Percentiles rank a stretch among this genome's conserved stretches.
phyloP scores from a whole-genome alignment of 176 grass and related monocot genomes.

The maize (Zea mays) region Zm-B73-REFERENCE-NAM-5.0 NC_050101.1:159647501-159648000 shows the following conservation, averaged over 20 bases:
- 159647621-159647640: slow-evolving; percentile 84
- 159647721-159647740: slow-evolving; percentile 79
- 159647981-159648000: slow-evolving; percentile 85
- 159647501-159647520: neutral
- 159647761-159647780: slow-evolving; percentile 70
- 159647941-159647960: slow-evolving; percentile 69
- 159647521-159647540: neutral
- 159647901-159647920: slow-evolving; percentile 55
- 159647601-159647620: slow-evolving; percentile 77
- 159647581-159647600: slow-evolving; percentile 76
- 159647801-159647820: slow-evolving; percentile 88
- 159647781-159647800: slow-evolving; percentile 75
- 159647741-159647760: slow-evolving; percentile 61
- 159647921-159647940: slow-evolving; percentile 77
- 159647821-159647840: slow-evolving; percentile 84
- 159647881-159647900: slow-evolving; percentile 38
- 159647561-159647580: slow-evolving; percentile 97
- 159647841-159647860: slow-evolving; percentile 64
- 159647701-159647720: slow-evolving; percentile 61
- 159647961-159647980: slow-evolving; percentile 78
- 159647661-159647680: slow-evolving; percentile 84
- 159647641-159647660: slow-evolving; percentile 96
- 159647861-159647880: slow-evolving; percentile 41
- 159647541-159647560: slow-evolving; percentile 69
- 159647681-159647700: slow-evolving; percentile 65